phyloP scores from a whole-genome alignment of 805 yeast species.

The Cyberlindnera xylosilytica region DNA sequence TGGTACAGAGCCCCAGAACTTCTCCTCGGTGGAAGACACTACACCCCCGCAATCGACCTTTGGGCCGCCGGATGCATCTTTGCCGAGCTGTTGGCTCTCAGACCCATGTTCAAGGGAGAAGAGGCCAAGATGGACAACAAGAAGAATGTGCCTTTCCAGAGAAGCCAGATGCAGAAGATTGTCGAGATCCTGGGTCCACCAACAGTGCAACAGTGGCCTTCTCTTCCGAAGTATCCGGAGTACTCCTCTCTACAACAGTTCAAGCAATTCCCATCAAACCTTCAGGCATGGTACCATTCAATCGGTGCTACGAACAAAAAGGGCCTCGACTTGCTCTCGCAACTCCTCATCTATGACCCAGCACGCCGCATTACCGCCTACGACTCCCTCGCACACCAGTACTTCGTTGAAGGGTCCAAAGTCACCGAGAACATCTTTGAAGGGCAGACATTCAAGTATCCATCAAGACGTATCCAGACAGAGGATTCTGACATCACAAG shows the following conservation, averaged over 20 bases:
- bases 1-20: slow-evolving; percentile 97
- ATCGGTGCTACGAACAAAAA: slow-evolving; percentile 71
- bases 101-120: slow-evolving; percentile 97
- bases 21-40: slow-evolving; percentile 86
- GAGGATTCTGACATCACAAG: slow-evolving; percentile 77
- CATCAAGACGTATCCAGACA: slow-evolving; percentile 80
- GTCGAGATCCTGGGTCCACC: slow-evolving; percentile 95
- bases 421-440: slow-evolving; percentile 79
- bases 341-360: slow-evolving; percentile 81
- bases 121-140: slow-evolving; percentile 95
- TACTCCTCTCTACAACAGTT: slow-evolving; percentile 59
- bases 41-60: slow-evolving; percentile 86
- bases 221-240: slow-evolving; percentile 79
- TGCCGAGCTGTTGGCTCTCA: slow-evolving; percentile 81
- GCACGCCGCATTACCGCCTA: slow-evolving; percentile 72
- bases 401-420: slow-evolving; percentile 67
- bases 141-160: slow-evolving; percentile 90
- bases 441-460: slow-evolving; percentile 70
- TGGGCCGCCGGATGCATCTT: slow-evolving; percentile 97
- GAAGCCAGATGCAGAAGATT: slow-evolving; percentile 86
- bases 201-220: slow-evolving; percentile 71
- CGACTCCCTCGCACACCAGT: slow-evolving; percentile 71
- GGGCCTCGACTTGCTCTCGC: slow-evolving; percentile 63
- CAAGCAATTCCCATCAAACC: slow-evolving; percentile 58
- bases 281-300: slow-evolving; percentile 82